Evolutionary conservation across 1,139 yeast species (phyloP), one percentile per base, ranked within the genome.

Genomic region (Arxiozyma bovina): DNA sequence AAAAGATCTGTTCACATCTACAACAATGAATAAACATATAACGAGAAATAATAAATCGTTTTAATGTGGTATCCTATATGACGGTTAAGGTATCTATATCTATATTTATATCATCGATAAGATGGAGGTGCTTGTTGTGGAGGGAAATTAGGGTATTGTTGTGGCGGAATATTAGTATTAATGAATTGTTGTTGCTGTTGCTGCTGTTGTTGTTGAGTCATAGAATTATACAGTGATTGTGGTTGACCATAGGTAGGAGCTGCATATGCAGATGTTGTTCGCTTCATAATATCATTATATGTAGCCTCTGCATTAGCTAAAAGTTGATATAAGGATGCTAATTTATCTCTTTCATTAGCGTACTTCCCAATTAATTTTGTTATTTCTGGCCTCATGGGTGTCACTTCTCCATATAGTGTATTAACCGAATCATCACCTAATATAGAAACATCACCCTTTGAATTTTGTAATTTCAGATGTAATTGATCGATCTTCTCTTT

Each of bases 291-390:
- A 52, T 80, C 81, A 64, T 88, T 89, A 67, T 89, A 91, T 9
- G 78, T 73, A 54, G 78, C 75, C 50, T 87, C 80, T 38, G 96
- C 94, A 51, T 73, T 73, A 54, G 80, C 79, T 58, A 91, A 77
- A 61, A 87, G 85, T 58, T 79, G 79, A 63, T 89, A 84, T 63
- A 89, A 73, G n/a, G 79, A 79, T 60, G 81, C 73, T 55, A 90
- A 73, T 61, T 90, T 96, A 60, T 88, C 87, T 65, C 84, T 84
- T 61, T 89, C 77, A 50, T 78, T 79, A 43, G 88, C 77, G 66
- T 87, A 86, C 68, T 85, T 86, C 57, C 87, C 95, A 58, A 89
- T 84, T 62, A 82, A 72, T 62, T 80, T 80, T 11, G 88, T 87
- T 55, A 89, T 75, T 56, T 81, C 80, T 0, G 94, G 91, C 56